Evolutionary conservation across 2,329 filamentous ascomycete species (phyloP), one percentile per base, ranked within the genome.

Genomic region (Alternaria viburni): DNA sequence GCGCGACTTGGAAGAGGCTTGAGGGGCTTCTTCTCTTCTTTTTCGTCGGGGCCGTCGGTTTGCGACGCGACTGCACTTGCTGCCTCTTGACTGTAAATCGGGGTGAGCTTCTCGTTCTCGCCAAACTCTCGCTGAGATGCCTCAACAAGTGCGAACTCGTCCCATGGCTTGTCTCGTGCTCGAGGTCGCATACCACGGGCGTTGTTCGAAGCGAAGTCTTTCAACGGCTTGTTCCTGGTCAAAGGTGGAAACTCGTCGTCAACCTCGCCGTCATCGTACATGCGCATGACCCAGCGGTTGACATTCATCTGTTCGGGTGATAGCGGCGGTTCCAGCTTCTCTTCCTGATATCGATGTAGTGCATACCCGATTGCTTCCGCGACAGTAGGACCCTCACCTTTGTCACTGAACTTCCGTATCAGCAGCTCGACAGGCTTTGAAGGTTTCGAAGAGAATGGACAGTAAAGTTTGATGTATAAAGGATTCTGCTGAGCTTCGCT

Each of bases 191-290:
- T 86, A 26, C 86, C 90, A 58, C 88, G 86, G 74, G 93, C 93
- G 75, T 95, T 94, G 65, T 91, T 91, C 7, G 87, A 89, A 0
- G 92, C 93, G 71, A 95, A 96, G 19, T 92, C 89, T 6, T 87
- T 88, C n/a, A 96, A 84, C 3, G 89, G 86, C 71, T 91, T 91
- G 21, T 88, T 92, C 36, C 92, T 86, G 61, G 91, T 90, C 44
- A 96, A 84, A 0, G 92, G 89, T 30, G 92, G 91, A 68, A 96
- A 96, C 74, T 96, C 93, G 68, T 93, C 91, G 69, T 96, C 92
- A 1, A 95, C 89, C 74, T 96, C 92, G 52, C 91, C 93, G 59
- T 92, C 91, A 74, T 96, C 88, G 9, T 94, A 91, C 89, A 96
- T 93, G 44, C 92, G 87, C 59, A 96, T 81, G 23, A 89, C 92